Evolutionary conservation across 208 protist species (phyloP), one percentile per base, ranked within the genome.

Genomic region (Balamuthia mandrillaris): DNA sequence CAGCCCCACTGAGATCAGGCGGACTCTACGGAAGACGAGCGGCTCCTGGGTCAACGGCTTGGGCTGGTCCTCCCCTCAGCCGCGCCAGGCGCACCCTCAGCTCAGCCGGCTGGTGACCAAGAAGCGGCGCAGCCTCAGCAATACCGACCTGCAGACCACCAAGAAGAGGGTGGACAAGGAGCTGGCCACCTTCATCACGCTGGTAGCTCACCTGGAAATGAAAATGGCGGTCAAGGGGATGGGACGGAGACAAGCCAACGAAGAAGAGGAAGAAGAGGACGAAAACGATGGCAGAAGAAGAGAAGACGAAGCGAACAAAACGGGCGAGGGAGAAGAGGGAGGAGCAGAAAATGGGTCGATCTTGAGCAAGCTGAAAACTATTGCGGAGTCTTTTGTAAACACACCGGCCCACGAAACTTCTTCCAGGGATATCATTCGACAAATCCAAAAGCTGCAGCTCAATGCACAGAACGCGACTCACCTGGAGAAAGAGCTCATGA

Each of bases 401-500:
- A 74, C 65, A 24, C 65, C 65, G 9, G 41, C 65, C 18, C 41
- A 74, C 65, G 65, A 35, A 16, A 35, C 51, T 0, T 42, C 29
- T 14, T 74, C 65, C 1, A 35, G 65, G 9, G 65, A 74, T 35
- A 74, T 74, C 6, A 42, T 74, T n/a, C 16, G 65, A 27, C 65
- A 74, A 14, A 74, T 74, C 16, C 65, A 74, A 42, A 74, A 74
- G 65, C 65, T 74, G 7, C 65, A 49, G n/a, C 65, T 74, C 65
- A 74, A 74, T 42, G 29, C 58, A 35, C n/a, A 74, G 65, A 35
- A 35, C 3, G 65, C 65, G 41, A 74, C 65, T 6, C 51, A 35
- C 21, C 65, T 74, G n/a, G 65, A 74, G 21, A 42, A 42, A 5
- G 65, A 74, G 41, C 65, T 74, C 65, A 74, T 74, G 65, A 74